Percentiles rank a stretch among this genome's conserved stretches.
phyloP scores from a whole-genome alignment of 495 filamentous ascomycete species.

The Annulohypoxylon moriforme region DNA sequence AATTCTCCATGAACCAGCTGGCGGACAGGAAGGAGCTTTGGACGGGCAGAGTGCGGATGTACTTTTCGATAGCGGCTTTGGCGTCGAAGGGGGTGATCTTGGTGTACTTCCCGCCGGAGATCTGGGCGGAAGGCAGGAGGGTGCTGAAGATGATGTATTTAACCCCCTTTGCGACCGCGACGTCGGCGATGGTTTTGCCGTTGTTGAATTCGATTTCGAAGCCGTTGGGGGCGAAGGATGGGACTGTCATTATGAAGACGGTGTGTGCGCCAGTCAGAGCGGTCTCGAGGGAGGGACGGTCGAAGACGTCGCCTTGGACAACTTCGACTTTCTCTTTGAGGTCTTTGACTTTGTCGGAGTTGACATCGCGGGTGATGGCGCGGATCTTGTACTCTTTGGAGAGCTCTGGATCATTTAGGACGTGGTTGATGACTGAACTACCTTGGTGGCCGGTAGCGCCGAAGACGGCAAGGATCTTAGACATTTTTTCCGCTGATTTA shows the following conservation, averaged over 20 bases:
- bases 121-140: slow-evolving; percentile 46
- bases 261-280: slow-evolving; percentile 61
- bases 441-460: slow-evolving; percentile 74
- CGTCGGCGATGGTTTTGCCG: slow-evolving; percentile 60
- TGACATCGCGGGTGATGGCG: slow-evolving; percentile 65
- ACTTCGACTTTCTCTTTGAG: slow-evolving; percentile 56
- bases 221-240: slow-evolving; percentile 46
- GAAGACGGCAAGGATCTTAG: slow-evolving; percentile 67
- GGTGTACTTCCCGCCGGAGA: slow-evolving; percentile 54
- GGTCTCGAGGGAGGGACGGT: slow-evolving; percentile 52
- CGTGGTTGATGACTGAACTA: slow-evolving; percentile 63
- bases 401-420: slow-evolving; percentile 62
- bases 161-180: slow-evolving; percentile 57
- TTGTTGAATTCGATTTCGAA: slow-evolving; percentile 53
- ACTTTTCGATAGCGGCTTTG: slow-evolving; percentile 56
- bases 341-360: slow-evolving; percentile 56
- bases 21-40: slow-evolving; percentile 57
- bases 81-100: slow-evolving; percentile 57
- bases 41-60: slow-evolving; percentile 54
- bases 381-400: slow-evolving; percentile 64
- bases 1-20: slow-evolving; percentile 65
- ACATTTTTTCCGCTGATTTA: slow-evolving; percentile 44
- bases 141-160: slow-evolving; percentile 65
- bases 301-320: slow-evolving; percentile 51
- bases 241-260: slow-evolving; percentile 61